Conservation (phyloP, 225 moss, liverwort and hornwort species). For the Polytrichum formosum region DNA sequence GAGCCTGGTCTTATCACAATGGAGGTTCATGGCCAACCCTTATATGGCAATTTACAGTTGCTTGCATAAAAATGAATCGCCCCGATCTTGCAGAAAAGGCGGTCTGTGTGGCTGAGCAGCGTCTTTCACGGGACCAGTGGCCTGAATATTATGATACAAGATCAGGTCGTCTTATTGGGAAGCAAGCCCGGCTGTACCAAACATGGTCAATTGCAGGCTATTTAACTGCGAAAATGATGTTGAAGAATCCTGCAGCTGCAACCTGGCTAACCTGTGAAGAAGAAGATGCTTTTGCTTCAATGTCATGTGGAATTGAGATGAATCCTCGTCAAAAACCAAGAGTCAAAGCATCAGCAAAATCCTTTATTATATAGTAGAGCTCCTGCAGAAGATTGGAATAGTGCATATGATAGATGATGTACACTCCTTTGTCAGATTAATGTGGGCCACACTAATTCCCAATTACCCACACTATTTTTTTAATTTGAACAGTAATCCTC, state of each 20-base stretch:
- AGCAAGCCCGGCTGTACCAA: conserved; percentile 86
- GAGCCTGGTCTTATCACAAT: conserved; percentile 95
- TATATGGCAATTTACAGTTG: conserved; percentile 92
- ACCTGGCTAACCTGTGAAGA: conserved; percentile 67
- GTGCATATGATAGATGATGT: no score
- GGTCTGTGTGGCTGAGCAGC: conserved; percentile 63
- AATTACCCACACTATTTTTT: no score
- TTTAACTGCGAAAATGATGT: conserved; percentile 68
- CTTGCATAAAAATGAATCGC: conserved; percentile 78
- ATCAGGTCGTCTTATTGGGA: conserved; percentile 74
- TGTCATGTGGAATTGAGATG: conserved; percentile 34
- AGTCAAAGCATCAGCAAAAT: conserved; percentile 6
- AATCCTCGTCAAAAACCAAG: conserved; percentile 18
- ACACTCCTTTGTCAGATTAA: no score
- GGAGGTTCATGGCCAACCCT: conserved; percentile 94
- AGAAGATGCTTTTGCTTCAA: conserved; percentile 38
- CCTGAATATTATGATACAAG: conserved; percentile 94
- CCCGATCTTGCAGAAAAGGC: conserved; percentile 69
- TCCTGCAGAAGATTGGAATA: no score
- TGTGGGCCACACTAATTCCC: no score
- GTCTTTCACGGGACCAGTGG: conserved; percentile 72
- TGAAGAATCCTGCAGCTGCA: conserved; percentile 67
- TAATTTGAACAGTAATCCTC: no score
- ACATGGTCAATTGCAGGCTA: conserved; percentile 90
- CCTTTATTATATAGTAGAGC: conserved; percentile 25